Conservation (phyloP, 345 rosid species). For the Eucalyptus coolabah region DNA sequence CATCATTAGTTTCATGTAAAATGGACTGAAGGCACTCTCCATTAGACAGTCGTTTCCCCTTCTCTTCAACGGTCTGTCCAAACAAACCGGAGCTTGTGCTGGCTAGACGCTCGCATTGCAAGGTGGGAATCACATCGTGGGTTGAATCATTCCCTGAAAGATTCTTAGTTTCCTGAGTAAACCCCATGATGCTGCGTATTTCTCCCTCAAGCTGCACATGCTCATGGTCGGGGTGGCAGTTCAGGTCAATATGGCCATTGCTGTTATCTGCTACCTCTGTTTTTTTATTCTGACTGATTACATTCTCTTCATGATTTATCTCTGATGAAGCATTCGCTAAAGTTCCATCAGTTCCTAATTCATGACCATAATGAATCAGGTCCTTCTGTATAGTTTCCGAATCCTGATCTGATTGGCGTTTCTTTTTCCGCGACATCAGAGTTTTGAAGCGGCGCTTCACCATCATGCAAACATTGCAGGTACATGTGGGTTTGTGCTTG, state of each 20-base stretch:
- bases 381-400: not conserved
- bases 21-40: constrained; percentile 5
- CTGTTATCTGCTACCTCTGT: constrained; percentile 23
- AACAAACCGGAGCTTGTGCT: constrained; percentile 1
- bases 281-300: constrained; percentile 3
- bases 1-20: not conserved
- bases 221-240: constrained; percentile 35
- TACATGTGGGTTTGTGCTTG: constrained; percentile 69
- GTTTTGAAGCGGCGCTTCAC: constrained; percentile 92
- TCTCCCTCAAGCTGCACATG: constrained; percentile 11
- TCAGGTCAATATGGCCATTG: constrained; percentile 41
- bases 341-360: constrained; percentile 9
- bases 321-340: not conserved
- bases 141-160: constrained; percentile 3
- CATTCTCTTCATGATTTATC: constrained; percentile 11
- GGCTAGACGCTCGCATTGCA: constrained; percentile 8
- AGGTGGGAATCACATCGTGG: constrained; percentile 6
- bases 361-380: constrained; percentile 1
- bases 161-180: not conserved
- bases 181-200: not conserved
- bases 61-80: constrained; percentile 3
- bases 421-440: constrained; percentile 80
- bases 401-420: constrained; percentile 63
- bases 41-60: constrained; percentile 11
- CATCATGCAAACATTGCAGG: constrained; percentile 83